phyloP scores from a whole-genome alignment of 257 asterid genomes.

The Capsicum rhomboideum region DNA sequence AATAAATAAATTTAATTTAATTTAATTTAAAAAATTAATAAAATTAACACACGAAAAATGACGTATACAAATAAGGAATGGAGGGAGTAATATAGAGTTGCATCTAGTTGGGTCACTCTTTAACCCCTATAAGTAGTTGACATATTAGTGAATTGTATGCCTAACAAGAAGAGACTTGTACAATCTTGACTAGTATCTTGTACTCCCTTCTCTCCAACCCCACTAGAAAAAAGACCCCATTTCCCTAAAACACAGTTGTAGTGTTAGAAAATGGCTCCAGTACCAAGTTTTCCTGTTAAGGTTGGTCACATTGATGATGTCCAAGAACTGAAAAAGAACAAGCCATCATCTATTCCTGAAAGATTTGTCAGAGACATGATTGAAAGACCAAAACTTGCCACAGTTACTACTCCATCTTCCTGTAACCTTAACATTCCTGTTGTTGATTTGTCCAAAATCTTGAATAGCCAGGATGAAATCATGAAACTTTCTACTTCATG shows the following conservation, averaged over 20 bases:
- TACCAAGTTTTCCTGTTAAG: constrained; percentile 34
- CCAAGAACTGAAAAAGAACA: constrained; percentile 58
- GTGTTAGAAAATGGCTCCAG: constrained; percentile 52
- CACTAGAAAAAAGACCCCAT: not conserved
- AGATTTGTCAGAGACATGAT: constrained; percentile 60
- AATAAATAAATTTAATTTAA: too few relatives aligned
- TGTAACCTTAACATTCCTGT: constrained; percentile 38
- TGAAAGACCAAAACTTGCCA: constrained; percentile 47
- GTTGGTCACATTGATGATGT: constrained; percentile 94
- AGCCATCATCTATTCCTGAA: constrained; percentile 49
- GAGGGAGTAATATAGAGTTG: constrained; percentile 1
- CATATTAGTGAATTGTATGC: constrained; percentile 10
- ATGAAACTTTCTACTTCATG: constrained; percentile 57
- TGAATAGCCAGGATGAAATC: constrained; percentile 37
- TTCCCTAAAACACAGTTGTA: not conserved
- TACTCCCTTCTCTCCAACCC: not conserved
- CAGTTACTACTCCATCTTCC: constrained; percentile 14
- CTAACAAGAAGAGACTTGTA: constrained; percentile 6
- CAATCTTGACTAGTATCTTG: not conserved
- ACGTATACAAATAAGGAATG: too few relatives aligned
- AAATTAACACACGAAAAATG: too few relatives aligned
- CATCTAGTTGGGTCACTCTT: not conserved
- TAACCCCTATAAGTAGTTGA: constrained; percentile 42
- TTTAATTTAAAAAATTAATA: too few relatives aligned
- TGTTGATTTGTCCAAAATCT: constrained; percentile 64